Evolutionary conservation across 179 eudicot genomes (phyloP).

Genomic region (Sideroxylon spinosum): DNA sequence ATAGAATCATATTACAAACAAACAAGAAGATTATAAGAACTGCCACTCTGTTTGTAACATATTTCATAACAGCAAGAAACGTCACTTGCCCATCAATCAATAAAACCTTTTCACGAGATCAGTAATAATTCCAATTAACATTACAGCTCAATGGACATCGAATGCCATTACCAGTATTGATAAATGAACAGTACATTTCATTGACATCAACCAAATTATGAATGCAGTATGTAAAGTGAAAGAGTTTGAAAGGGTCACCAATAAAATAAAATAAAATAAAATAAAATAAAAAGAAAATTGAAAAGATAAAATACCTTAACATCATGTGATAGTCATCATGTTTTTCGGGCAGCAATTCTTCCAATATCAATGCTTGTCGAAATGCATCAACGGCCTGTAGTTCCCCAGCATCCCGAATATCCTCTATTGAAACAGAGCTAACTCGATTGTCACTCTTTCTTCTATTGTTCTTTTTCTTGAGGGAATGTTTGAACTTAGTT

Average conservation of each 20-base stretch:
- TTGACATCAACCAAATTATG: neutral
- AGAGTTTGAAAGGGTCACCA: neutral
- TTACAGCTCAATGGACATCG: neutral
- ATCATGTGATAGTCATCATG: constrained; percentile 85
- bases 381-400: constrained; percentile 70
- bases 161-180: neutral
- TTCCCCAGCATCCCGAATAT: constrained; percentile 79
- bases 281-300: neutral
- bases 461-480: constrained; percentile 68
- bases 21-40: too few relatives aligned
- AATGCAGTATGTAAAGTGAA: neutral
- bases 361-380: constrained; percentile 63
- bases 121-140: neutral
- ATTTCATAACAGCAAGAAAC: too few relatives aligned
- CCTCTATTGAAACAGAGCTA: constrained; percentile 86
- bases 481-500: constrained; percentile 69
- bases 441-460: constrained; percentile 77
- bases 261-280: too few relatives aligned
- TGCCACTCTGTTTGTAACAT: too few relatives aligned
- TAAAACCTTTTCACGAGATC: too few relatives aligned
- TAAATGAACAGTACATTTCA: neutral
- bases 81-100: too few relatives aligned
- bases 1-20: too few relatives aligned
- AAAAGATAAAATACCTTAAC: constrained; percentile 48
- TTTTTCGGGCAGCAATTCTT: constrained; percentile 60